Evolutionary conservation across 768 basidiomycete species (phyloP), one percentile per base, ranked within the genome.

Genomic region (Suillus tomentosus): DNA sequence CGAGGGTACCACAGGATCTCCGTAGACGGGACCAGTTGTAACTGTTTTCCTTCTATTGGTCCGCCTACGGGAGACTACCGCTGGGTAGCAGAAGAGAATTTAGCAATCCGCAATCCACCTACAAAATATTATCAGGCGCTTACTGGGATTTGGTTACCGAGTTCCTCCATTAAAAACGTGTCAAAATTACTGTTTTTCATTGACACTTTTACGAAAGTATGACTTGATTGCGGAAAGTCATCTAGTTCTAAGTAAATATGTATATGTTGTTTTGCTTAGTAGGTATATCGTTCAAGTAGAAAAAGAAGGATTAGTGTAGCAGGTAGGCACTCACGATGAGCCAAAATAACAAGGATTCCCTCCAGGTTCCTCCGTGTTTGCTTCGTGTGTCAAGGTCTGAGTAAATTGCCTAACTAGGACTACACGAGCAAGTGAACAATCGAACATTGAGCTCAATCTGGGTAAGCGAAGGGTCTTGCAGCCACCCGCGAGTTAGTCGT

Each of bases 41-140:
- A 17, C 15, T 51, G 0, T 14, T 13, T n/a, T 0, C 19, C 63
- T 50, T 24, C 14, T 24, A 24, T 50, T 7, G 47, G n/a, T 6
- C 47, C 13, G 15, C 15, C 24, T 50, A 66, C 65, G 63, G 68
- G 66, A 65, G 42, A 48, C 48, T 50, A 27, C 14, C 48, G 15
- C 48, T 50, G 24, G 24, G 24, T 51, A 27, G 15, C 15, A 17
- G 24, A 27, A 51, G 3, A 51, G 14, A 51, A 9, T 17, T 27
- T 7, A 15, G 24, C 47, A 14, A 27, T 51, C 14, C 24, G 24
- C 47, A 22, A 24, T n/a, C 22, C 13, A 14, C 5, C 8, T 51
- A 8, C 15, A 27, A 27, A 24, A 15, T 8, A 50, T 17, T 9
- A 27, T 27, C 50, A 6, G 15, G 27, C 15, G 8, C 24, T 15